Evolutionary conservation across 2,329 filamentous ascomycete genomes (phyloP).

Genomic region (Sphaerulina vaccinii): DNA sequence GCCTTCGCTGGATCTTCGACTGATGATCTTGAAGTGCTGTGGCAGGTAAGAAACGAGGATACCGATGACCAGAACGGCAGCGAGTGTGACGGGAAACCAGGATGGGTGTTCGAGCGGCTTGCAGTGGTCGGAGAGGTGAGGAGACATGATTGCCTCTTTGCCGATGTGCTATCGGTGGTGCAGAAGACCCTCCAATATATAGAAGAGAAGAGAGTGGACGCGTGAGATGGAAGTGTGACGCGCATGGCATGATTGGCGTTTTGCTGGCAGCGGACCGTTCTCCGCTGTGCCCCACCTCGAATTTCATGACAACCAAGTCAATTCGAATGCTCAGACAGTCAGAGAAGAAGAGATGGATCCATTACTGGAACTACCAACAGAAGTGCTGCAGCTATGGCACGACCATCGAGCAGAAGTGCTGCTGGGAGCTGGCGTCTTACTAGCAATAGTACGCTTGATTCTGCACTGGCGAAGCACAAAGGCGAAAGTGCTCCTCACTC

Average conservation of each 20-base stretch:
- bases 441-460: conserved; percentile 31
- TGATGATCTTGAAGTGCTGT: conserved; percentile 89
- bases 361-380: conserved; percentile 27
- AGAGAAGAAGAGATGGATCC: no score
- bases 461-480: conserved; percentile 29
- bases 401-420: conserved; percentile 33
- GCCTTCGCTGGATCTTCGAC: conserved; percentile 81
- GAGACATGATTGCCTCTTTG: conserved; percentile 11
- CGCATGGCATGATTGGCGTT: neutral
- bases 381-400: conserved; percentile 37
- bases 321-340: no score
- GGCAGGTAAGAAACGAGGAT: conserved; percentile 92
- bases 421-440: conserved; percentile 32
- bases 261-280: no score
- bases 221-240: neutral
- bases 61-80: conserved; percentile 71
- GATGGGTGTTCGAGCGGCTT: conserved; percentile 30
- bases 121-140: conserved; percentile 27
- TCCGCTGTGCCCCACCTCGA: neutral
- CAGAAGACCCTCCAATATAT: neutral
- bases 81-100: conserved; percentile 30
- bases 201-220: neutral
- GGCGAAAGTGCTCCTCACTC: conserved; percentile 25
- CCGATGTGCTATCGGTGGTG: neutral
- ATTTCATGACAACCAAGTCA: no score